Evolutionary conservation across 2,329 filamentous ascomycete genomes (phyloP).

Genomic region (Alternaria alternata): DNA sequence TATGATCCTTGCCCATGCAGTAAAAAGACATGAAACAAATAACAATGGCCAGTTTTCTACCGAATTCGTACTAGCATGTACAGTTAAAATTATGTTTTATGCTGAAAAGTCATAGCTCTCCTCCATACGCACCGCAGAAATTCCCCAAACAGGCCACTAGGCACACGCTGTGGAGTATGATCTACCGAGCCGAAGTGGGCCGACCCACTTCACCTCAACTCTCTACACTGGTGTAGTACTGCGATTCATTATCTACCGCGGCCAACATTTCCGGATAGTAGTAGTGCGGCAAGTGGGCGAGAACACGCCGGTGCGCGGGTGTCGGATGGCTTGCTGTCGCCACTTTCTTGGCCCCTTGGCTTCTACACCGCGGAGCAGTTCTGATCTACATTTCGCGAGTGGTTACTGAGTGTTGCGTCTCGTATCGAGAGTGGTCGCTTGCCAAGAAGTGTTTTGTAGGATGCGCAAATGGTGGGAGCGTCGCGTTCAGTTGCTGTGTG

Average conservation of each 20-base stretch:
- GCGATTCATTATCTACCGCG: background rate
- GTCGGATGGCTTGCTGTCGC: background rate
- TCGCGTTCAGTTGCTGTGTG: no score
- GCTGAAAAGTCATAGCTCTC: no score
- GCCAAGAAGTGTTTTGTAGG: no score
- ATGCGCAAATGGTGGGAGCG: no score
- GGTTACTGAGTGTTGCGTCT: background rate
- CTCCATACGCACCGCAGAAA: background rate
- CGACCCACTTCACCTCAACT: background rate
- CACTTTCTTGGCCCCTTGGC: background rate
- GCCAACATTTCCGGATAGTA: background rate
- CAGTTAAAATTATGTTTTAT: no score
- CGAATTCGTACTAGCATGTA: no score
- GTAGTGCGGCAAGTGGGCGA: slow-evolving; percentile 1
- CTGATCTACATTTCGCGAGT: background rate
- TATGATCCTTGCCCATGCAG: no score
- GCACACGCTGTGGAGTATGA: background rate
- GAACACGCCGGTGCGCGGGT: background rate
- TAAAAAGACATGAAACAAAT: no score
- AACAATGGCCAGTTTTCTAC: no score
- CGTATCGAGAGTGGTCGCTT: background rate
- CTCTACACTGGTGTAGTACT: background rate
- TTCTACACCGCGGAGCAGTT: background rate
- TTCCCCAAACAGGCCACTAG: background rate
- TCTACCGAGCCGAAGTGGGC: slow-evolving; percentile 1